Conservation (phyloP, 768 basidiomycete species). For the Suillus lakei region DNA sequence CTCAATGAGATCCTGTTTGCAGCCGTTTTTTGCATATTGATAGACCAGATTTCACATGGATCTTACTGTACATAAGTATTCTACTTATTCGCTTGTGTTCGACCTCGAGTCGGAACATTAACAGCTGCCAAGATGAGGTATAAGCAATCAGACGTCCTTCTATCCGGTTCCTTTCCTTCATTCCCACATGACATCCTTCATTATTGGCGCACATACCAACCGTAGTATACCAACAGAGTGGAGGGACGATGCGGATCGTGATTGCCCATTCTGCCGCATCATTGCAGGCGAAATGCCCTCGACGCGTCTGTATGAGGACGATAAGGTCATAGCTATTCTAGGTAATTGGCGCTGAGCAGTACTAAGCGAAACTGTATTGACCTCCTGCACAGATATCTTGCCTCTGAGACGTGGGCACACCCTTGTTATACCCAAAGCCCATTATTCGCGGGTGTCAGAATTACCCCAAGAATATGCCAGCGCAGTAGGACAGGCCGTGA, state of each 20-base stretch:
- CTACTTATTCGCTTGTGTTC: not conserved
- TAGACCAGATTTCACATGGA: not conserved
- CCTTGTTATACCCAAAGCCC: slow-evolving; percentile 71
- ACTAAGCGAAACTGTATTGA: not conserved
- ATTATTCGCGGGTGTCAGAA: slow-evolving; percentile 66
- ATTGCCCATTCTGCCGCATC: slow-evolving; percentile 72
- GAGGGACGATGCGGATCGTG: slow-evolving; percentile 42
- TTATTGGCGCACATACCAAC: slow-evolving; percentile 64
- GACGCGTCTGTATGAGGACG: slow-evolving; percentile 61
- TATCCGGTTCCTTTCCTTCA: not conserved
- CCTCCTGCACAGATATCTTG: slow-evolving; percentile 55
- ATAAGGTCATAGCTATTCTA: slow-evolving; percentile 66
- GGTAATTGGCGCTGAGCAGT: slow-evolving; percentile 40
- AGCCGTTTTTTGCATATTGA: not conserved
- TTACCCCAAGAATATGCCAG: slow-evolving; percentile 63
- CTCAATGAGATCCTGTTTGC: not conserved
- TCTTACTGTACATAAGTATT: not conserved
- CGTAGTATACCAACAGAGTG: slow-evolving; percentile 53
- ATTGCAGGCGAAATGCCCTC: slow-evolving; percentile 53
- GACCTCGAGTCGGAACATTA: not conserved
- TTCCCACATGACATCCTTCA: slow-evolving; percentile 72
- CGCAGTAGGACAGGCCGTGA: slow-evolving; percentile 60
- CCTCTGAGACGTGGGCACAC: slow-evolving; percentile 71
- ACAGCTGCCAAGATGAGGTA: not conserved
- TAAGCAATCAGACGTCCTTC: not conserved